Evolutionary conservation across 768 basidiomycete species (phyloP), one percentile per base, ranked within the genome.

Genomic region (Filobasidium wieringae): DNA sequence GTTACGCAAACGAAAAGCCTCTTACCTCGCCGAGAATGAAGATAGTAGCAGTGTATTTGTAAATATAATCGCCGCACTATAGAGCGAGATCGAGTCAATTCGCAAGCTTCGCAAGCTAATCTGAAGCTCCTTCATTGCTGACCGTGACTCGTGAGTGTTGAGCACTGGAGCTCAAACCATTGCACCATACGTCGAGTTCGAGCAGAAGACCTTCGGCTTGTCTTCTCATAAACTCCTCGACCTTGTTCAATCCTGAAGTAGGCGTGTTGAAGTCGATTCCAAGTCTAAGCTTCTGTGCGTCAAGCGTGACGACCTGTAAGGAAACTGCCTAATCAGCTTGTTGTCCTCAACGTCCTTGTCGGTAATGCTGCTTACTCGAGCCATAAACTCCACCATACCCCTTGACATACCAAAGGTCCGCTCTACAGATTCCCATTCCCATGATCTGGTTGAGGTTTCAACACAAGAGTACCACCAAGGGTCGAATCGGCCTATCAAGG

Each of bases 361-460:
- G 17, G 7, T n/a, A 27, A 33, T 3, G 24, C 7, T n/a, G 58
- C 66, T 55, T 27, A 67, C 68, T 55, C 65, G 50, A 8, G 66
- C 63, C 12, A 69, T 63, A 33, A 69, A 50, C 43, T 64, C 64
- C 12, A 66, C 63, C 58, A 67, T 66, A 12, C 63, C 59, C 43
- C 68, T 51, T 11, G 68, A 69, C 15, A 69, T 63, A 30, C 68
- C 68, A 55, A 69, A 69, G 65, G 66, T 67, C 40, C 66, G 34
- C 51, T 69, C 68, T 9, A 69, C 62, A 19, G 58, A 61, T 53
- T 69, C 68, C 68, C 68, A 69, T 33, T 69, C 68, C 26, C 59
- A 49, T 32, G 61, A 64, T 7, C 41, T 53, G 24, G 39, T 58
- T 1, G 64, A 66, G 63, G 66, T 68, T 45, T 50, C 31, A 31